Conservation (phyloP, 2,329 filamentous ascomycete species). For the Neofusicoccum sp. region DNA sequence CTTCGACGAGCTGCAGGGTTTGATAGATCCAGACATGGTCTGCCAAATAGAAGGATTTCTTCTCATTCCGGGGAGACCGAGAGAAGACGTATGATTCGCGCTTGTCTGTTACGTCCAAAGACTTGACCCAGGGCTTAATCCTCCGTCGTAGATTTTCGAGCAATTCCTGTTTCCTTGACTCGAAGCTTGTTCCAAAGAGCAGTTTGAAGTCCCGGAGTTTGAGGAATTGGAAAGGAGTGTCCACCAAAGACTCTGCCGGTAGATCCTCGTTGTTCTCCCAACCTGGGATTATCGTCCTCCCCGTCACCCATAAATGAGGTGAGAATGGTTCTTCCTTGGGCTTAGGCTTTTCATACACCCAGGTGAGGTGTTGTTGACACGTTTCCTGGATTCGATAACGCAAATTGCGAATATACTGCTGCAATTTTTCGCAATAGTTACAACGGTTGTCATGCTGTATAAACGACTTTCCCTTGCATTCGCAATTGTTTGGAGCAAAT, state of each 20-base stretch:
- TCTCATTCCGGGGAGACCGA: neutral
- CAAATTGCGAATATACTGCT: neutral
- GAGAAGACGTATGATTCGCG: neutral
- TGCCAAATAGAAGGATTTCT: neutral
- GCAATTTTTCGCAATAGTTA: neutral
- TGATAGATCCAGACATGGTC: constrained; percentile 4
- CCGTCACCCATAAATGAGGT: neutral
- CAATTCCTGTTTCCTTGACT: too few relatives aligned
- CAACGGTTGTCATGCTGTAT: neutral
- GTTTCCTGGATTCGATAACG: neutral
- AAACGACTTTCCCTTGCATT: neutral
- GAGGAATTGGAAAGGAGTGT: neutral
- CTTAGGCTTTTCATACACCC: neutral
- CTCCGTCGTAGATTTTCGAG: neutral
- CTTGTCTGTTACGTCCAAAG: neutral
- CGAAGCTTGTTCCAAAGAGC: too few relatives aligned
- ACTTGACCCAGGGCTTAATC: neutral
- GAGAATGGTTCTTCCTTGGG: neutral
- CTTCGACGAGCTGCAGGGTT: neutral
- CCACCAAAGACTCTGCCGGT: neutral
- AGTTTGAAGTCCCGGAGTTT: neutral
- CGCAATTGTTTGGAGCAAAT: neutral
- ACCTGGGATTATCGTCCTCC: neutral
- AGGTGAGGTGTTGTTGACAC: neutral
- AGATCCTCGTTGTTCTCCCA: neutral